These are phyloP conservation scores for Acarospora socialis DNA, from an alignment of 2,329 filamentous ascomycete genomes.

Conservation along the genomic window DNA sequence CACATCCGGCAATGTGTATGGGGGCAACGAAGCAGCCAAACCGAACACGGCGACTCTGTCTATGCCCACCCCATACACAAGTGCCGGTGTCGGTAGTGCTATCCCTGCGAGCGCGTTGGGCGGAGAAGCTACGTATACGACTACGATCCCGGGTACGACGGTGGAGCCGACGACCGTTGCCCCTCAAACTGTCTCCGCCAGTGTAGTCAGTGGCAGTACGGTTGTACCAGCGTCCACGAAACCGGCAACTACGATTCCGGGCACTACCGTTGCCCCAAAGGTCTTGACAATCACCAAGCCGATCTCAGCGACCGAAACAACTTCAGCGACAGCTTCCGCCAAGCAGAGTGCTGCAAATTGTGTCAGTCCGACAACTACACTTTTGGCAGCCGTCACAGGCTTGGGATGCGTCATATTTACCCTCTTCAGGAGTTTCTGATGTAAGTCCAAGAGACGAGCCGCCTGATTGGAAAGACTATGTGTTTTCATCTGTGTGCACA, in stretches of 20 bases:
- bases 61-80: slow-evolving; percentile 33
- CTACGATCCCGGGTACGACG: slow-evolving; percentile 16
- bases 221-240: slow-evolving; percentile 3
- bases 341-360: no score
- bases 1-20: slow-evolving; percentile 32
- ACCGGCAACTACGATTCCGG: slow-evolving; percentile 8
- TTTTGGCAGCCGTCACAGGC: no score
- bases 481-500: no score
- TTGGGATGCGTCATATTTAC: no score
- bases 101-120: slow-evolving; percentile 32
- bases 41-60: slow-evolving; percentile 31
- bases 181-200: slow-evolving; percentile 14
- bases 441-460: no score
- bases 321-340: no score
- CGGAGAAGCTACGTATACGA: slow-evolving; percentile 23
- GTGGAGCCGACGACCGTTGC: slow-evolving; percentile 16
- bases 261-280: slow-evolving; percentile 7
- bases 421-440: no score
- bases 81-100: slow-evolving; percentile 30
- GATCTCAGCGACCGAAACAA: no score
- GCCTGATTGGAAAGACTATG: no score
- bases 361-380: no score
- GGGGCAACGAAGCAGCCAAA: slow-evolving; percentile 21
- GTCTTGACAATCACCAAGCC: slow-evolving; percentile 9
- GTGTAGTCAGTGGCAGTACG: slow-evolving; percentile 1